Evolutionary conservation across 805 yeast species (phyloP), one percentile per base, ranked within the genome.

Genomic region (Nakazawaea peltata): DNA sequence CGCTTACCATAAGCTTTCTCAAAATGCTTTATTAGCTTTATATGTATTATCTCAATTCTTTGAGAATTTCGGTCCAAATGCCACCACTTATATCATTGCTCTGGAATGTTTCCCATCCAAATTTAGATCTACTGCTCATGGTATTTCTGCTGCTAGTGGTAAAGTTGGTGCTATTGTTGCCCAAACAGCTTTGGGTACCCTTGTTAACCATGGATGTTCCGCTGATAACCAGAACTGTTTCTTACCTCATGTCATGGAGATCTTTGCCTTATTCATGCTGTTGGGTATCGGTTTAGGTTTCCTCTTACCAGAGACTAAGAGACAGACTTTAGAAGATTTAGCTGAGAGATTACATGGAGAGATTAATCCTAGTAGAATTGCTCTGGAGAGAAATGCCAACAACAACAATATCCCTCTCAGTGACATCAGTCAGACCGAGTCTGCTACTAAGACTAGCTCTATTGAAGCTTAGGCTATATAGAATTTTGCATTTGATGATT

Each of bases 201-300:
- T 81, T 51, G 70, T 77, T 39, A 67, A 78, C 65, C 84, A 79
- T 57, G 69, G 72, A 41, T 81, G 88, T 71, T 59, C 80, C 28
- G 56, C 61, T 31, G 64, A 65, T 35, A 59, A 73, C 43, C 50
- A 47, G 27, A 70, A 74, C 62, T 81, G 88, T 74, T 81, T 71
- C 77, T 69, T 81, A 57, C 82, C 83, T 28, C 88, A 81, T 50
- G 87, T 81, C 43, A 81, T 81, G 86, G 82, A 81, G 63, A 81
- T 81, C 54, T 81, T 78, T 56, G 88, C 92, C 14, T 65, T 81
- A 38, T 81, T 81, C 71, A 81, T 81, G 92, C 66, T 82, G 61
- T 49, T 74, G 34, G 92, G 92, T 64, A 49, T 75, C 46, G 58
- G 65, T 50, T 52, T 71, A 30, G 57, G 84, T 13, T 55, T 77